These are phyloP conservation scores for Talaromyces albobiverticillius DNA, from an alignment of 2,329 filamentous ascomycete genomes.

Conservation along the genomic window DNA sequence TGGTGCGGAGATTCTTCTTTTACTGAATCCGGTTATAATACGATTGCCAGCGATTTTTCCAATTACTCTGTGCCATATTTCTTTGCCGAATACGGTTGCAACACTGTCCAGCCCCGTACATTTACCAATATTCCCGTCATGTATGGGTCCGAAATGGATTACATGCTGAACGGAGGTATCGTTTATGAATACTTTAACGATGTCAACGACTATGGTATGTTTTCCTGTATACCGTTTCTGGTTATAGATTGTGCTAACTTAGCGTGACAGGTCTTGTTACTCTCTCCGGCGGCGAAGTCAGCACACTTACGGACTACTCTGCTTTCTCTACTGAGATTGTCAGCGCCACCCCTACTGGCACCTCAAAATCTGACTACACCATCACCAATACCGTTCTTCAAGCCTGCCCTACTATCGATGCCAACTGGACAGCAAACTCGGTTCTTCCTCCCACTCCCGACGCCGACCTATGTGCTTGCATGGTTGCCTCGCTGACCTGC, in stretches of 20 bases:
- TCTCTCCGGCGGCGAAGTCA: conserved; percentile 63
- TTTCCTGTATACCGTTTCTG: too few relatives aligned
- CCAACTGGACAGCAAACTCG: conserved; percentile 65
- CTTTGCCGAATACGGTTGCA: conserved; percentile 99
- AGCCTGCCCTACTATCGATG: conserved; percentile 65
- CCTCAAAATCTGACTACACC: conserved; percentile 65
- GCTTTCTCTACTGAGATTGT: conserved; percentile 68
- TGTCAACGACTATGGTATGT: conserved; percentile 84
- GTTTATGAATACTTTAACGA: conserved; percentile 99
- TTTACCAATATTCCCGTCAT: conserved; percentile 85
- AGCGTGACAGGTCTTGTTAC: too few relatives aligned
- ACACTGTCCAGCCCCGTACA: conserved; percentile 65
- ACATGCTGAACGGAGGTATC: conserved; percentile 90
- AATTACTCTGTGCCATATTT: conserved; percentile 92
- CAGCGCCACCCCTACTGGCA: conserved; percentile 63
- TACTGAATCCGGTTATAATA: conserved; percentile 72
- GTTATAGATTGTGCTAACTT: too few relatives aligned
- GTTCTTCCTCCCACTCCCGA: conserved; percentile 82
- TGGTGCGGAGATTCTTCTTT: conserved; percentile 95
- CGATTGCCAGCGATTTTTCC: conserved; percentile 80
- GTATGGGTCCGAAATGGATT: conserved; percentile 76
- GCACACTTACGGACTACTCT: conserved; percentile 70
- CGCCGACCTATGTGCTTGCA: conserved; percentile 76
- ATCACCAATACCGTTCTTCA: conserved; percentile 67
- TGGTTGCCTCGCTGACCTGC: conserved; percentile 72